Evolutionary conservation across 2,329 filamentous ascomycete species (phyloP), one percentile per base, ranked within the genome.

Genomic region (Alternaria dauci): DNA sequence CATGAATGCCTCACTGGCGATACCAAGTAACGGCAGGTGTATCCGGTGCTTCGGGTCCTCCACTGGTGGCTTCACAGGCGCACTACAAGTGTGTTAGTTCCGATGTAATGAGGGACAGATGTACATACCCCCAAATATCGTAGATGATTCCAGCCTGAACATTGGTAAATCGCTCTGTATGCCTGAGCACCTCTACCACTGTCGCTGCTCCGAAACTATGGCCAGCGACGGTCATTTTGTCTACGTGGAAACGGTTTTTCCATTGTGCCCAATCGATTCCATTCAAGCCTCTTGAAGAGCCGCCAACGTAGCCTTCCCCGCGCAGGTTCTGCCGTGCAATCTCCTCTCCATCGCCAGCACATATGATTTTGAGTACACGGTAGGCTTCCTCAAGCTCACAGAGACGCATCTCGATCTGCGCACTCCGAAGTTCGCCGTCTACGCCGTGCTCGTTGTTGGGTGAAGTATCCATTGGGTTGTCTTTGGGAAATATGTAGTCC

Each of bases 1-100:
- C 81, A 89, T 89, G 77, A 91, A 91, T 0, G 87, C 88, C 74
- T 91, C 89, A 6, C 84, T 87, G 50, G 89, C 89, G 70, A 91
- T 87, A 3, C 85, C 86, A 6, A 91, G 80, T 8, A 91, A 70
- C 5, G 88, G 88, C 12, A 84, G 81, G 38, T 80, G 78, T 44
- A 85, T 83, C 16, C 81, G 79, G 57, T 84, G 79, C 4, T 80
- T 68, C 1, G 80, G 77, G 18, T 81, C 79, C 30, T 84, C 81
- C 4, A 73, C 71, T 1, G 76, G 73, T 55, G 82, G 65, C 68
- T 77, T 66, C 65, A 82, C 67, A 67, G 85, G 70, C 71, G 85
- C 71, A 75, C 86, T 67, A 79, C 76, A n/a, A 14, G 9, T 23
- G 11, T 20, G 46, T 75, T 54, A 73, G 59, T 42, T 43, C 16